These are phyloP conservation scores for Spencermartinsiella europaea DNA, from an alignment of 805 yeast genomes.

Conservation along the genomic window DNA sequence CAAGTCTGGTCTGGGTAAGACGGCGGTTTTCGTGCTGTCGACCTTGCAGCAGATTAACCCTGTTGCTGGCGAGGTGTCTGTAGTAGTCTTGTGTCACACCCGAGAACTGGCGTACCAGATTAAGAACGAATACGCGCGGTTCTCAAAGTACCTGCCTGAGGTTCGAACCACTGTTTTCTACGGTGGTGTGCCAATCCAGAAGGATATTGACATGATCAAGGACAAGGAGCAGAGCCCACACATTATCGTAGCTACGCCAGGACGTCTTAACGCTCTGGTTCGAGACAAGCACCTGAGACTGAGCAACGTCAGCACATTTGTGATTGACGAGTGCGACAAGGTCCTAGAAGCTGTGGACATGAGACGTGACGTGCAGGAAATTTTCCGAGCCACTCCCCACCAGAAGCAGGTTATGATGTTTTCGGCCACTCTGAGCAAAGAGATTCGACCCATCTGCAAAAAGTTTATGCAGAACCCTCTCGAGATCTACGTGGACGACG, in stretches of 20 bases:
- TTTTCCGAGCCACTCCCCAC: conserved; percentile 95
- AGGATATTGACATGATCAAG: conserved; percentile 82
- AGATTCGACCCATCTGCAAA: conserved; percentile 94
- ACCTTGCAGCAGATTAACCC: conserved; percentile 97
- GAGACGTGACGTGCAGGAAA: conserved; percentile 98
- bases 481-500: conserved; percentile 96
- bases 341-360: conserved; percentile 85
- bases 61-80: conserved; percentile 92
- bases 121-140: conserved; percentile 93
- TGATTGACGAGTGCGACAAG: conserved; percentile 97
- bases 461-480: conserved; percentile 97
- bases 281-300: conserved; percentile 85
- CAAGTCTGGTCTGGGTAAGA: conserved; percentile 98
- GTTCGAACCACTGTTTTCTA: conserved; percentile 94
- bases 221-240: conserved; percentile 94
- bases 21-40: conserved; percentile 94
- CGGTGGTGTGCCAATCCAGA: conserved; percentile 86
- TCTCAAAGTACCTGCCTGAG: conserved; percentile 97
- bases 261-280: conserved; percentile 91
- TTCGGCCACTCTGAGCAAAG: conserved; percentile 91
- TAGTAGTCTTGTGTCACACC: conserved; percentile 94
- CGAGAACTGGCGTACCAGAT: conserved; percentile 98
- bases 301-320: conserved; percentile 87
- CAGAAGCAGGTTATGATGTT: conserved; percentile 99
- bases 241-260: conserved; percentile 96